A percentile compares a stretch with the other conserved stretches of the same genome.
Evolutionary conservation across 2,329 filamentous ascomycete species (phyloP).

Genomic region (Calonectria honghensis): DNA sequence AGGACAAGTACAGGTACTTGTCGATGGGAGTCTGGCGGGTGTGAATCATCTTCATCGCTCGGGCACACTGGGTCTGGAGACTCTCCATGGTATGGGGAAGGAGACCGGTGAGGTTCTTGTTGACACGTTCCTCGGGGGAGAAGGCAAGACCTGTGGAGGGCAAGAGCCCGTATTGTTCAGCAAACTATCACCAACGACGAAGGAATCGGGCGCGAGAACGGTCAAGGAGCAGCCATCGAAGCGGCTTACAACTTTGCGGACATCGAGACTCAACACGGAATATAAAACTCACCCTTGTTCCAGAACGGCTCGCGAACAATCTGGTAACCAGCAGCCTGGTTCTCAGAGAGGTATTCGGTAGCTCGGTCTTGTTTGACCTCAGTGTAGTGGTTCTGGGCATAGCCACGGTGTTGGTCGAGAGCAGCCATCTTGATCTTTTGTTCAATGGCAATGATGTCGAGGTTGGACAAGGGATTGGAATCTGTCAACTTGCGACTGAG

Average conservation of each 20-base stretch:
- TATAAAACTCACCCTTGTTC: constrained; percentile 75
- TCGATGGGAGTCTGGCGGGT: constrained; percentile 82
- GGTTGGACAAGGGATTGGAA: constrained; percentile 73
- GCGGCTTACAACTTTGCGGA: neutral
- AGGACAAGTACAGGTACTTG: constrained; percentile 89
- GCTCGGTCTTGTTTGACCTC: constrained; percentile 72
- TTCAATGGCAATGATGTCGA: constrained; percentile 75
- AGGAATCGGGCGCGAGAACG: neutral
- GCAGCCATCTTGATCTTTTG: constrained; percentile 76
- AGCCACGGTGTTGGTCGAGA: constrained; percentile 77
- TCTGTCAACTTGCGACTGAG: constrained; percentile 71
- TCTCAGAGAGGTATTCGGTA: constrained; percentile 73
- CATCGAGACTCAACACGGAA: constrained; percentile 37
- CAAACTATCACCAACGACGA: neutral
- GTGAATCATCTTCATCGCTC: constrained; percentile 84
- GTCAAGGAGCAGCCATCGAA: neutral
- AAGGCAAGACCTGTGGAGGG: constrained; percentile 74
- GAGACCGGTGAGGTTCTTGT: constrained; percentile 80
- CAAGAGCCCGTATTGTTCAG: constrained; percentile 9
- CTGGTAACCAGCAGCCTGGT: constrained; percentile 75
- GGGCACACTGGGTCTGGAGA: constrained; percentile 75
- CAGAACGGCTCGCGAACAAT: constrained; percentile 77
- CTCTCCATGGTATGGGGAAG: constrained; percentile 79
- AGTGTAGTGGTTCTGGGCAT: constrained; percentile 73
- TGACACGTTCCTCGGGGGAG: constrained; percentile 77